Conservation (phyloP, 108 stramenopile species). For the Bacterosira constricta region DNA sequence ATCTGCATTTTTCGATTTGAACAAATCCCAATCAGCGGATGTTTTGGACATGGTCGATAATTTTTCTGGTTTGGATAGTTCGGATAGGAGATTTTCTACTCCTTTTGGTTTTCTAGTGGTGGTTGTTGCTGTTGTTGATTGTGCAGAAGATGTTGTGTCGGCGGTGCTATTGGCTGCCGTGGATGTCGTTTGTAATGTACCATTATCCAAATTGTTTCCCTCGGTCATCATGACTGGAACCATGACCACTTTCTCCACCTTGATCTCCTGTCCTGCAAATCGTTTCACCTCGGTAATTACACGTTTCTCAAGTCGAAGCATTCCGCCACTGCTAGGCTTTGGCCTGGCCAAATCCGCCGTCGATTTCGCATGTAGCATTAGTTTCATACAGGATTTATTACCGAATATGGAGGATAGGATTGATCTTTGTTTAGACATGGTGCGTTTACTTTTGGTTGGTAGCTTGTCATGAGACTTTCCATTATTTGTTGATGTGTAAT, state of each 20-base stretch:
- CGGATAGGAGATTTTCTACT: slow-evolving; percentile 66
- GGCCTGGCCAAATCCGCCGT: slow-evolving; percentile 31
- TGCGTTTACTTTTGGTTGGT: slow-evolving; percentile 3
- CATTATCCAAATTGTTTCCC: not conserved
- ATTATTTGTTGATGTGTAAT: slow-evolving; percentile 27
- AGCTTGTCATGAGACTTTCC: slow-evolving; percentile 1
- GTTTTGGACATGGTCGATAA: slow-evolving; percentile 87
- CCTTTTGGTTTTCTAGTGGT: slow-evolving; percentile 37
- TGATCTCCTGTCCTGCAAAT: slow-evolving; percentile 58
- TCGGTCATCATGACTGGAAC: slow-evolving; percentile 22
- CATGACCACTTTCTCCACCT: slow-evolving; percentile 45
- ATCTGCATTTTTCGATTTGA: slow-evolving; percentile 70
- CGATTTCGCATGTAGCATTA: slow-evolving; percentile 12
- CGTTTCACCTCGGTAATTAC: slow-evolving; percentile 49
- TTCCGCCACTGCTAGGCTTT: slow-evolving; percentile 25
- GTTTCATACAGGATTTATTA: slow-evolving; percentile 4
- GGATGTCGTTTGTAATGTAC: too few relatives aligned
- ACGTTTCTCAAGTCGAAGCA: slow-evolving; percentile 43
- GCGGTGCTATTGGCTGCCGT: not conserved
- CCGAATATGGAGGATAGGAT: slow-evolving; percentile 71
- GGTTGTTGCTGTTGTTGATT: not conserved
- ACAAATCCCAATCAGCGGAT: slow-evolving; percentile 85
- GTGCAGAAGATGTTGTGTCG: not conserved
- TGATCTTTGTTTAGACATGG: slow-evolving; percentile 17
- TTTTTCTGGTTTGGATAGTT: slow-evolving; percentile 71